Base-by-base conservation (phyloP, 331 rosid species). In the Pyracantha coccinea region DNA sequence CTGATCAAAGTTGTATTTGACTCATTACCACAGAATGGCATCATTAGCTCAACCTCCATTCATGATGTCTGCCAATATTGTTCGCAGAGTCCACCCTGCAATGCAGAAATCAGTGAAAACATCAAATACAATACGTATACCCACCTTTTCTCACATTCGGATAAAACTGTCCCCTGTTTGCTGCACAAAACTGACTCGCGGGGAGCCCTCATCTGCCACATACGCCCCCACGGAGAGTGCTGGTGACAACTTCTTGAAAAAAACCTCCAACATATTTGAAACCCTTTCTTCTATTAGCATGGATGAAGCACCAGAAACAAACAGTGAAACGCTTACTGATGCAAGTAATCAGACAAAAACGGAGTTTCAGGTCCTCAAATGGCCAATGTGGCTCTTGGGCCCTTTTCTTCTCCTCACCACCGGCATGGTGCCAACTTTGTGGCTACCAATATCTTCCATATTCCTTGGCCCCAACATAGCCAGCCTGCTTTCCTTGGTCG, bases 361-460 rank as follows among this genome's bases (percentile, higher is more conserved):
- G 24, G 82, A 81, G 76, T 68, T 89, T 83, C 96, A 85, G 82
- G 66, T 91, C 80, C 82, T 86, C 74, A 93, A 91, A 83, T 93
- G 90, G 97, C 98, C 97, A 14, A 72, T 91, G 92, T 93, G 97
- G 98, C 81, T 91, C 83, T 82, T 93, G 20, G 98, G 98, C 32
- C 98, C 97, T 69, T 85, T 92, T 13, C 5, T 93, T 83, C 93
- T 93, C 66, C 96, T 79, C 52, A 77, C 73, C 13, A 89, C 97
- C 0, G 94, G 97, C 74, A 91, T 93, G 92, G 89, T 78, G 27
- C 98, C 98, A 25, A 91, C 97, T 20, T 75, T 93, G 72, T 91
- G 98, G 97, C 88, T 93, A 57, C 98, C 97, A 0, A 32, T 89
- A 68, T 91, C 97, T 44, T 89, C 98, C 9, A 72, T 93, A 71